Evolutionary conservation across 306 rosid genomes (phyloP).

Genomic region (Coriaria nepalensis): DNA sequence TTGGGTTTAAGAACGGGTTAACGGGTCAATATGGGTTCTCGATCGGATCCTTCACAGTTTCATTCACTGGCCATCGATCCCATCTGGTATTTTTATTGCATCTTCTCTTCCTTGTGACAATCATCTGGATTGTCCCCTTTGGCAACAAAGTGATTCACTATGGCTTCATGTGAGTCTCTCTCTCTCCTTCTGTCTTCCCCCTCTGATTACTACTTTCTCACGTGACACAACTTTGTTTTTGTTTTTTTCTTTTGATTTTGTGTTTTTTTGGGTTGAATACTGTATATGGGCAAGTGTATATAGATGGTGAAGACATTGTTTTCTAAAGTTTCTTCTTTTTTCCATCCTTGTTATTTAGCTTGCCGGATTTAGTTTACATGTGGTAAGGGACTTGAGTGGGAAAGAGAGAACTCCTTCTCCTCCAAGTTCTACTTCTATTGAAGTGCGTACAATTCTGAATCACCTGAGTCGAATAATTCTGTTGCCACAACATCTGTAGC

Average conservation of each 20-base stretch:
- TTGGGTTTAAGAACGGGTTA: too few relatives aligned
- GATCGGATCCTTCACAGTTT: too few relatives aligned
- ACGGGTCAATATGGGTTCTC: too few relatives aligned
- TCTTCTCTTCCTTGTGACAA: too few relatives aligned
- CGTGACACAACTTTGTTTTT: not conserved
- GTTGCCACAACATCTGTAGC: conserved; percentile 48
- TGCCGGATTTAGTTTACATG: conserved; percentile 50
- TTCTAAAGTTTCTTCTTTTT: conserved; percentile 11
- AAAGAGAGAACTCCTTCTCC: conserved; percentile 23
- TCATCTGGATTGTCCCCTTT: too few relatives aligned
- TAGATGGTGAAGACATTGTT: conserved; percentile 4
- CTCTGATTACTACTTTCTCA: not conserved
- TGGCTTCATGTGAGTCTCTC: conserved; percentile 11
- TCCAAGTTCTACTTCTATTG: conserved; percentile 26
- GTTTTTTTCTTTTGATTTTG: not conserved
- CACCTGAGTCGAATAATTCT: conserved; percentile 32
- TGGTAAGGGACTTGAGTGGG: conserved; percentile 34
- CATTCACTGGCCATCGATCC: too few relatives aligned
- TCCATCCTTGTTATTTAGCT: conserved; percentile 34
- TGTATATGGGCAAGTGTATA: not conserved
- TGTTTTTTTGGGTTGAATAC: not conserved
- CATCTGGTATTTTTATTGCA: too few relatives aligned
- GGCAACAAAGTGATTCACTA: not conserved
- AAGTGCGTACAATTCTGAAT: conserved; percentile 22
- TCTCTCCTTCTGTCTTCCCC: not conserved